These are phyloP conservation scores for Aspergillus pseudoglaucus DNA, from an alignment of 2,329 filamentous ascomycete species.

Conservation along the genomic window DNA sequence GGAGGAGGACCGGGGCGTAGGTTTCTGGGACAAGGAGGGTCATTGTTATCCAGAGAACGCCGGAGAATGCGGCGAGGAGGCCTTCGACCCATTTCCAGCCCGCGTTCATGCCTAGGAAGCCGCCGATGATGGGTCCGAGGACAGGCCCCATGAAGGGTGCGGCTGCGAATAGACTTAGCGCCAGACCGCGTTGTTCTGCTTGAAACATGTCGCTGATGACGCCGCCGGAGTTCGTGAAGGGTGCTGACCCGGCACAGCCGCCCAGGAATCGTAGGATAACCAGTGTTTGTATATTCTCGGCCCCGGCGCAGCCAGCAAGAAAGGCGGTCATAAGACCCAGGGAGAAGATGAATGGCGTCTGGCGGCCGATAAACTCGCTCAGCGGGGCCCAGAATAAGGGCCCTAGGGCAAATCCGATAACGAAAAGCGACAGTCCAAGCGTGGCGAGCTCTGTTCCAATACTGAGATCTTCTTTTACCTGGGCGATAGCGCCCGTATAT, in stretches of 20 bases:
- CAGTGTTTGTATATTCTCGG: conserved; percentile 52
- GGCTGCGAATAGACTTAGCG: conserved; percentile 58
- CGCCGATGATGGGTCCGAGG: conserved; percentile 23
- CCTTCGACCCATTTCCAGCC: conserved; percentile 28
- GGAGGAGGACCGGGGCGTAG: conserved; percentile 25
- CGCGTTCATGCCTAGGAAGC: conserved; percentile 22
- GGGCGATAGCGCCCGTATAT: conserved; percentile 20
- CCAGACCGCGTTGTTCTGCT: conserved; percentile 47
- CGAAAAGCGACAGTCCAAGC: conserved; percentile 59
- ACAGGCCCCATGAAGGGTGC: conserved; percentile 52
- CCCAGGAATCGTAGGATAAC: conserved; percentile 60
- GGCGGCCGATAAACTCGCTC: conserved; percentile 56
- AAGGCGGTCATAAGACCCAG: conserved; percentile 54
- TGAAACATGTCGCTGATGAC: conserved; percentile 56
- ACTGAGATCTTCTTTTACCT: conserved; percentile 50
- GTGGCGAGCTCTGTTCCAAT: conserved; percentile 50
- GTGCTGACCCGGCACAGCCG: conserved; percentile 53
- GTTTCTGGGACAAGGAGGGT: conserved; percentile 21
- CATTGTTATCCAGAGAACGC: conserved; percentile 22
- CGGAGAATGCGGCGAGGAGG: conserved; percentile 23
- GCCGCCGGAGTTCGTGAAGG: conserved; percentile 36
- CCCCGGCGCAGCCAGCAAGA: conserved; percentile 52
- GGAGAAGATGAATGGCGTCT: conserved; percentile 47
- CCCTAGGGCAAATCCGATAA: conserved; percentile 55
- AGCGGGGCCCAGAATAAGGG: conserved; percentile 62